phyloP scores from a whole-genome alignment of 441 rosid species.

The Bruguiera hainesii region DNA sequence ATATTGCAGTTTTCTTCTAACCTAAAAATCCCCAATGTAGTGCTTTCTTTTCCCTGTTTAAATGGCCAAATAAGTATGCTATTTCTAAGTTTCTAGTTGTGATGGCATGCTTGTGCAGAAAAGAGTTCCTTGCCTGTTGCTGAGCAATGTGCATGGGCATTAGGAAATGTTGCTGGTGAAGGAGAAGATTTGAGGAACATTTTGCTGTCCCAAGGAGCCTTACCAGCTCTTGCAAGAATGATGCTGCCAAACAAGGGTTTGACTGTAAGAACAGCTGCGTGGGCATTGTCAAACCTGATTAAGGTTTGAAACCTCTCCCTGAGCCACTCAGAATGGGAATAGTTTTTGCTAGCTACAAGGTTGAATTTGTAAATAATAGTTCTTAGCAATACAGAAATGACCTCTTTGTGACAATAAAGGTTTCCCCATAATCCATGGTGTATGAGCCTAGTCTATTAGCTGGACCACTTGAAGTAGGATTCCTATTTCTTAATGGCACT shows the following conservation, averaged over 20 bases:
- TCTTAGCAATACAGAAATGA: no score
- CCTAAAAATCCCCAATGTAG: no score
- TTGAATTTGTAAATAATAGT: no score
- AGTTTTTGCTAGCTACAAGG: no score
- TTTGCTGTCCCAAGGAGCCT: constrained; percentile 89
- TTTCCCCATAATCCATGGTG: no score
- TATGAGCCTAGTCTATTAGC: background rate
- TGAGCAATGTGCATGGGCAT: constrained; percentile 97
- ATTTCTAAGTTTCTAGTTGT: background rate
- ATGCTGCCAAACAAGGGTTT: constrained; percentile 89
- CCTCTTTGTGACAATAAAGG: no score
- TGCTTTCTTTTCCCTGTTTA: background rate
- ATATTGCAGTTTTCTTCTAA: background rate
- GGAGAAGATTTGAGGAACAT: constrained; percentile 88
- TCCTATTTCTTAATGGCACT: background rate
- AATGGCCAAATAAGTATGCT: background rate
- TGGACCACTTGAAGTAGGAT: no score
- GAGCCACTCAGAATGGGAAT: no score
- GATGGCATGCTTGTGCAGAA: constrained; percentile 45
- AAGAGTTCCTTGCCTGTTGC: constrained; percentile 84
- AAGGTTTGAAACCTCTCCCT: constrained; percentile 50
- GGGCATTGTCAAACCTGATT: constrained; percentile 94
- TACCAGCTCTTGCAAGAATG: constrained; percentile 91
- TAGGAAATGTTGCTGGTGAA: constrained; percentile 97
- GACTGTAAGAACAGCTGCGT: constrained; percentile 90